A percentile compares a stretch with the other conserved stretches of the same genome.
These are phyloP conservation scores for Pholiota molesta DNA, from an alignment of 768 basidiomycete species.

Conservation along the genomic window DNA sequence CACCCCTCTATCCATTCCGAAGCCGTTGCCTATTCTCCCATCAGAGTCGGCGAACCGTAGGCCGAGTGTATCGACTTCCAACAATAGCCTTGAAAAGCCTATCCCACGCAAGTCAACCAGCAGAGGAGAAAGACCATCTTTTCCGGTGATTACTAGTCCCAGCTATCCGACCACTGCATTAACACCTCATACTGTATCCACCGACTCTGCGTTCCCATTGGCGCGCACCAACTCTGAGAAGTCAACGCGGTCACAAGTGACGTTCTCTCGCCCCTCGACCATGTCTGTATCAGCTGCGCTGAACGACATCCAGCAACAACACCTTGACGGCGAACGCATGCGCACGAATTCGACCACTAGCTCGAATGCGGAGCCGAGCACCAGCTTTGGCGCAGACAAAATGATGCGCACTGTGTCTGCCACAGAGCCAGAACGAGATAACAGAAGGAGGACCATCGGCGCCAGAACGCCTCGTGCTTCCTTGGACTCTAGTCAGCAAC, in stretches of 20 bases:
- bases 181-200: conserved; percentile 65
- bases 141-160: conserved; percentile 54
- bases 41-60: conserved; percentile 49
- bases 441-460: conserved; percentile 42
- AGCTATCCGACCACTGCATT: conserved; percentile 66
- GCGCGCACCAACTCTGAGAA: conserved; percentile 51
- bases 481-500: conserved; percentile 39
- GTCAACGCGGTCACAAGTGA: conserved; percentile 50
- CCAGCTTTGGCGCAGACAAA: conserved; percentile 18
- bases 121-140: conserved; percentile 43
- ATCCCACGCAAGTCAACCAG: conserved; percentile 41
- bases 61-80: conserved; percentile 9
- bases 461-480: conserved; percentile 42
- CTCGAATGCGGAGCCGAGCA: conserved; percentile 23
- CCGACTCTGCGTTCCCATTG: conserved; percentile 33
- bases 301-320: conserved; percentile 58
- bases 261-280: conserved; percentile 66
- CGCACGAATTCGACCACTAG: conserved; percentile 31
- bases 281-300: conserved; percentile 57
- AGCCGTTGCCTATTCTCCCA: conserved; percentile 60
- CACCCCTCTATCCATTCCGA: conserved; percentile 55
- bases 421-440: conserved; percentile 53
- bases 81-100: conserved; percentile 4
- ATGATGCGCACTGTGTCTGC: conserved; percentile 32
- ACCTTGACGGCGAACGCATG: conserved; percentile 38